Percentiles rank a stretch among this genome's conserved stretches.
phyloP scores from a whole-genome alignment of 805 yeast genomes.

The Suhomyces sp. region DNA sequence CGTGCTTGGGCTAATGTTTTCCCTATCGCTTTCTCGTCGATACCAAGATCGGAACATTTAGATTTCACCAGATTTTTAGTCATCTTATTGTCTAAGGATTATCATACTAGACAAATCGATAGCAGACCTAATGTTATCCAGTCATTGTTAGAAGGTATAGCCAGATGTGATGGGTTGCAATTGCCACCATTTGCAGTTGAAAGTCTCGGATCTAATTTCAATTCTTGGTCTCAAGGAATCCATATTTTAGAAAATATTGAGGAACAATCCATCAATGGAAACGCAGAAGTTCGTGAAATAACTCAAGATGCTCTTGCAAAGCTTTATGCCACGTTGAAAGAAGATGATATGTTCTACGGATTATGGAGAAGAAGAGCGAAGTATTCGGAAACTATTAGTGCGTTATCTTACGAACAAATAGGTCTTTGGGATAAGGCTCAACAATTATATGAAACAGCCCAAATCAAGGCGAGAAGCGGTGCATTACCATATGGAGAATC shows the following conservation, averaged over 20 bases:
- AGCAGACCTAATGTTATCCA: slow-evolving; percentile 84
- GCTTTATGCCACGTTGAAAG: slow-evolving; percentile 82
- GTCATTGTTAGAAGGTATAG: slow-evolving; percentile 80
- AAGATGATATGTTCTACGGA: slow-evolving; percentile 96
- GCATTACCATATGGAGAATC: slow-evolving; percentile 93
- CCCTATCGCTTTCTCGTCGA: slow-evolving; percentile 73
- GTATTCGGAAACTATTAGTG: slow-evolving; percentile 88
- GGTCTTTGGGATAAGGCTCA: slow-evolving; percentile 95
- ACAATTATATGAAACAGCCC: slow-evolving; percentile 93
- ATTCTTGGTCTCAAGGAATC: slow-evolving; percentile 89
- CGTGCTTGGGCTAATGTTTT: slow-evolving; percentile 81
- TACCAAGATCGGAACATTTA: slow-evolving; percentile 75
- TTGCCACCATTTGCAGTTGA: slow-evolving; percentile 93
- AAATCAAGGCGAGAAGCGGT: slow-evolving; percentile 93
- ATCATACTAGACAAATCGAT: slow-evolving; percentile 87
- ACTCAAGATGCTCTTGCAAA: slow-evolving; percentile 90
- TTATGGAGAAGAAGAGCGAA: slow-evolving; percentile 96
- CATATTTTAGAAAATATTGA: slow-evolving; percentile 76
- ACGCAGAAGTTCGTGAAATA: slow-evolving; percentile 74
- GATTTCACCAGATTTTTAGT: slow-evolving; percentile 84
- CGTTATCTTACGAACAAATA: slow-evolving; percentile 89
- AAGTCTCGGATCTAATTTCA: slow-evolving; percentile 80
- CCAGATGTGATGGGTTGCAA: slow-evolving; percentile 67
- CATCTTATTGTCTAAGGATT: slow-evolving; percentile 80
- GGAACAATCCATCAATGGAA: slow-evolving; percentile 56